Evolutionary conservation across 225 moss, liverwort and hornwort species (phyloP).

Genomic region (Pseudoscleropodium purum): DNA sequence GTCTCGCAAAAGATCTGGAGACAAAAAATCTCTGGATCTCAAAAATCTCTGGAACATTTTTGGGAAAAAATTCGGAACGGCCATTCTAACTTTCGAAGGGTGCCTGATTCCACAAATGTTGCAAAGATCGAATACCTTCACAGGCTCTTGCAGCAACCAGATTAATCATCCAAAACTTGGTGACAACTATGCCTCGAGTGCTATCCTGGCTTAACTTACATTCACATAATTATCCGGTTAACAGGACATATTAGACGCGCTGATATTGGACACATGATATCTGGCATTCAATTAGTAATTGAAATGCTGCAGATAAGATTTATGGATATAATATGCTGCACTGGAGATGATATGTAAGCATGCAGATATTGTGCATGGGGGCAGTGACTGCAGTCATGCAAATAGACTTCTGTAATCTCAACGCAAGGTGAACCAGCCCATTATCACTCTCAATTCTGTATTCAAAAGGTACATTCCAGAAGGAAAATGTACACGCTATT

Average conservation of each 20-base stretch:
- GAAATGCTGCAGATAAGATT: neutral
- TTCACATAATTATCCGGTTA: neutral
- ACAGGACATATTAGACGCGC: neutral
- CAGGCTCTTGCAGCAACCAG: neutral
- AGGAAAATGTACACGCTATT: neutral
- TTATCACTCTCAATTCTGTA: neutral
- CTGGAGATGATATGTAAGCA: neutral
- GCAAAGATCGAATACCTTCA: neutral
- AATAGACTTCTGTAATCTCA: neutral
- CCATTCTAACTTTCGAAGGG: neutral
- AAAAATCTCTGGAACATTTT: neutral
- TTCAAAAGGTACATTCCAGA: neutral
- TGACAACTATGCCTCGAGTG: neutral
- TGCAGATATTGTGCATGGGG: neutral
- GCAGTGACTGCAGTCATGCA: neutral
- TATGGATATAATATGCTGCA: too few species aligned
- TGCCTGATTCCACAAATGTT: too few species aligned
- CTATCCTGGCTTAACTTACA: neutral
- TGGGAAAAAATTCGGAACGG: neutral
- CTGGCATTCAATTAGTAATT: neutral
- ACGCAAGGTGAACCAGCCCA: too few species aligned
- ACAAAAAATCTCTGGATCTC: neutral
- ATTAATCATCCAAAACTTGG: neutral
- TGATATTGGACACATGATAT: neutral
- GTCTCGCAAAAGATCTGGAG: neutral